These are phyloP conservation scores for Westerdykella aurantiaca DNA, from an alignment of 2,329 filamentous ascomycete species.

Conservation along the genomic window DNA sequence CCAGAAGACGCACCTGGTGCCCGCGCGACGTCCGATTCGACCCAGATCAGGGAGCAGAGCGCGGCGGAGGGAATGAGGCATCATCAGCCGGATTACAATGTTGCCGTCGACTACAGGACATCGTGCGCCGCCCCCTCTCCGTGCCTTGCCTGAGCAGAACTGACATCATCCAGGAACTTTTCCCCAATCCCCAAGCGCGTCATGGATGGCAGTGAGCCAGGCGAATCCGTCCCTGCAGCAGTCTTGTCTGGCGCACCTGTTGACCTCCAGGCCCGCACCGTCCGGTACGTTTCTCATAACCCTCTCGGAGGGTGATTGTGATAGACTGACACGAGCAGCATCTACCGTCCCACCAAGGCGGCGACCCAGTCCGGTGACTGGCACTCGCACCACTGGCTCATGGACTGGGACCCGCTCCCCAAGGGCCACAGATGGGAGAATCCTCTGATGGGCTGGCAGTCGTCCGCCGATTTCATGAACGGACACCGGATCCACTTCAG, in stretches of 20 bases:
- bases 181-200: constrained; percentile 85
- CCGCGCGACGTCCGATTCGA: constrained; percentile 37
- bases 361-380: constrained; percentile 92
- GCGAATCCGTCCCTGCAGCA: constrained; percentile 69
- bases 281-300: constrained; percentile 59
- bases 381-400: constrained; percentile 80
- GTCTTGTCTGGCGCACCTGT: constrained; percentile 86
- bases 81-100: constrained; percentile 76
- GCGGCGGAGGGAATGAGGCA: constrained; percentile 48
- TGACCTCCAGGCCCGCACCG: constrained; percentile 88
- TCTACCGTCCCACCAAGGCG: constrained; percentile 87
- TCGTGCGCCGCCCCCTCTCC: constrained; percentile 58
- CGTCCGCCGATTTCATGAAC: constrained; percentile 90
- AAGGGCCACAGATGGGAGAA: constrained; percentile 99
- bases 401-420: constrained; percentile 93
- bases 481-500: constrained; percentile 87
- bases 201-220: constrained; percentile 84
- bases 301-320: constrained; percentile 9
- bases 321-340: constrained; percentile 50
- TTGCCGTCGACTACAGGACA: constrained; percentile 77
- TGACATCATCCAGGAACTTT: constrained; percentile 59
- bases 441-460: constrained; percentile 97
- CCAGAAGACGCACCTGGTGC: constrained; percentile 35
- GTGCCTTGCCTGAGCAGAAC: constrained; percentile 4
- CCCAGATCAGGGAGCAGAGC: constrained; percentile 48